phyloP scores from a whole-genome alignment of 148 eudicot species.

The Heliamphora exappendiculata region DNA sequence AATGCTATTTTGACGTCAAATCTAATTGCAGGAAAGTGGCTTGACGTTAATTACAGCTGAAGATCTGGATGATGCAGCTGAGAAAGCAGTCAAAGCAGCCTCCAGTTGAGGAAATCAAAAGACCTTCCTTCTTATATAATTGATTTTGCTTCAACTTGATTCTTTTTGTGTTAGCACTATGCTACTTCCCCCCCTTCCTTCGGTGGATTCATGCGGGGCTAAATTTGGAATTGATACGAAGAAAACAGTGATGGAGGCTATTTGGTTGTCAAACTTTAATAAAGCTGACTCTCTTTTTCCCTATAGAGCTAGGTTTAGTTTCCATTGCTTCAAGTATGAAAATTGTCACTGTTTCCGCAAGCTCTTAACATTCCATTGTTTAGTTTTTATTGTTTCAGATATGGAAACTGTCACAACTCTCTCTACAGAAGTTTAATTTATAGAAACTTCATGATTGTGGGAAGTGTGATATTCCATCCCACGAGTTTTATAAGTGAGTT shows the following conservation, averaged over 20 bases:
- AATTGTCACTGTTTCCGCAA: too few relatives aligned
- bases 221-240: not conserved
- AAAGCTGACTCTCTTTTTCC: not conserved
- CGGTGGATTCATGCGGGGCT: not conserved
- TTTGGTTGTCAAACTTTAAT: not conserved
- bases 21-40: conserved; percentile 76
- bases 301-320: not conserved
- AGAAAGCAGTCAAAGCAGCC: conserved; percentile 76
- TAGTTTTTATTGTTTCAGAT: too few relatives aligned
- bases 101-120: conserved; percentile 17
- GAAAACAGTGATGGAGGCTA: conserved; percentile 1
- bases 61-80: conserved; percentile 95
- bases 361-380: too few relatives aligned
- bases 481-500: too few relatives aligned
- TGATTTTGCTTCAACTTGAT: not conserved
- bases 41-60: conserved; percentile 86
- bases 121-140: not conserved
- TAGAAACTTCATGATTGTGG: not conserved
- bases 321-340: not conserved
- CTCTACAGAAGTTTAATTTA: too few relatives aligned
- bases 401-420: too few relatives aligned
- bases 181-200: not conserved
- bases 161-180: not conserved
- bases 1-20: conserved; percentile 7
- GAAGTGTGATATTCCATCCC: not conserved